These are phyloP conservation scores for Tuber magnatum DNA, from an alignment of 495 filamentous ascomycete species.

Conservation along the genomic window DNA sequence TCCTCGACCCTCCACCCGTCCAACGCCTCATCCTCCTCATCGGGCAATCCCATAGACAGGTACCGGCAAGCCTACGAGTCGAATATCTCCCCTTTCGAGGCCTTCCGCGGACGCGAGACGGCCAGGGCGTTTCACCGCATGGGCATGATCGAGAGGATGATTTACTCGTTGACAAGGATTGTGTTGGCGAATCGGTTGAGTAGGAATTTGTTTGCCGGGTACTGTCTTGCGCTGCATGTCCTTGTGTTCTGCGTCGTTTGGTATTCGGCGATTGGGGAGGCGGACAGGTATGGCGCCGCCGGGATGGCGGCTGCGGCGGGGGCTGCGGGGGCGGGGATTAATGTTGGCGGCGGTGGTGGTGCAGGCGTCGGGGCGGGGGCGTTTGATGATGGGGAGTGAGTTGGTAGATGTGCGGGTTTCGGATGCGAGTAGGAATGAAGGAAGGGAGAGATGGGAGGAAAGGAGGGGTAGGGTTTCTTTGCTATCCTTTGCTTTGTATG, in stretches of 20 bases:
- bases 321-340: constrained; percentile 10
- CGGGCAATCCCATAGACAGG: constrained; percentile 66
- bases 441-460: neutral
- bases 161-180: constrained; percentile 84
- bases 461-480: neutral
- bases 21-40: constrained; percentile 50
- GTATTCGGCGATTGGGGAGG: constrained; percentile 57
- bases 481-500: neutral
- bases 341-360: constrained; percentile 1
- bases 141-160: constrained; percentile 78
- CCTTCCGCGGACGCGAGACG: constrained; percentile 84
- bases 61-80: constrained; percentile 92
- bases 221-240: constrained; percentile 82
- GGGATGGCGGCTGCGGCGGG: constrained; percentile 42
- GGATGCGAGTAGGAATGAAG: neutral
- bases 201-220: constrained; percentile 89
- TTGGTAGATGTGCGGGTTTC: neutral
- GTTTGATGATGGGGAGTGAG: constrained; percentile 32
- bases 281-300: constrained; percentile 23
- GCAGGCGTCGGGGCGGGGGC: constrained; percentile 22
- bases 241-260: constrained; percentile 80
- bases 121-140: constrained; percentile 90
- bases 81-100: constrained; percentile 89
- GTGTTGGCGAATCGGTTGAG: constrained; percentile 85
- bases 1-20: constrained; percentile 53